phyloP scores from a whole-genome alignment of 768 basidiomycete genomes.

The Lactarius vividus region DNA sequence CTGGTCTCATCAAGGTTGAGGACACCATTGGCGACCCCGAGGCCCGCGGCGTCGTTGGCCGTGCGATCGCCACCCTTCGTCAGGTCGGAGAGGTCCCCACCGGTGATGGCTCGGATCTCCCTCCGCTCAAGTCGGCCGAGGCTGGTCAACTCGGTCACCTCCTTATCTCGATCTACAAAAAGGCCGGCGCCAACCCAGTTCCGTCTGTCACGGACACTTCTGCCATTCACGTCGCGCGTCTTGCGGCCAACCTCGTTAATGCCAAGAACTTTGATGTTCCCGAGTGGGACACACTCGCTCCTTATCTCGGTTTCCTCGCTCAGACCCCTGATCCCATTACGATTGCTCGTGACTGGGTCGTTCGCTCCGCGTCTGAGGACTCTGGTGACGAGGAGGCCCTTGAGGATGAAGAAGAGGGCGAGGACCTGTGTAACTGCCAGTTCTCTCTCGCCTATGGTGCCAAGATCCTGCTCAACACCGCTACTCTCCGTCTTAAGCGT shows the following conservation, averaged over 20 bases:
- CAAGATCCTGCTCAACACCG: conserved; percentile 96
- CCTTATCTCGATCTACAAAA: conserved; percentile 81
- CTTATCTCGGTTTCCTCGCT: conserved; percentile 69
- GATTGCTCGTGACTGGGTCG: conserved; percentile 81
- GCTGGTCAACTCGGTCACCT: conserved; percentile 59
- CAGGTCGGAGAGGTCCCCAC: conserved; percentile 90
- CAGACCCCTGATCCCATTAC: conserved; percentile 62
- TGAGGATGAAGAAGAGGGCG: conserved; percentile 96
- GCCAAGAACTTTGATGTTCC: conserved; percentile 88
- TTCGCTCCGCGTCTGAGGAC: conserved; percentile 81
- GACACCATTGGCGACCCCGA: conserved; percentile 95
- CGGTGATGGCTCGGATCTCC: conserved; percentile 89
- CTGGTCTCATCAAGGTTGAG: conserved; percentile 95
- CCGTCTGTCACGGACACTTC: conserved; percentile 57
- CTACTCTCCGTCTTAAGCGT: conserved; percentile 94
- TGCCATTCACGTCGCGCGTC: conserved; percentile 65
- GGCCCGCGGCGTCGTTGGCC: conserved; percentile 87
- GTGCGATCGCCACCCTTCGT: conserved; percentile 93
- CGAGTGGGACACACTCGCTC: conserved; percentile 80
- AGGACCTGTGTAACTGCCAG: conserved; percentile 98
- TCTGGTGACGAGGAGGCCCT: conserved; percentile 61
- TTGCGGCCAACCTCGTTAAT: conserved; percentile 86
- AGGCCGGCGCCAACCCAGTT: conserved; percentile 59
- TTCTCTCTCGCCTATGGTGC: conserved; percentile 99
- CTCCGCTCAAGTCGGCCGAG: conserved; percentile 78